Percentiles rank a stretch among this genome's conserved stretches.
Conservation (phyloP, 331 rosid species). For the Pyracantha coccinea region DNA sequence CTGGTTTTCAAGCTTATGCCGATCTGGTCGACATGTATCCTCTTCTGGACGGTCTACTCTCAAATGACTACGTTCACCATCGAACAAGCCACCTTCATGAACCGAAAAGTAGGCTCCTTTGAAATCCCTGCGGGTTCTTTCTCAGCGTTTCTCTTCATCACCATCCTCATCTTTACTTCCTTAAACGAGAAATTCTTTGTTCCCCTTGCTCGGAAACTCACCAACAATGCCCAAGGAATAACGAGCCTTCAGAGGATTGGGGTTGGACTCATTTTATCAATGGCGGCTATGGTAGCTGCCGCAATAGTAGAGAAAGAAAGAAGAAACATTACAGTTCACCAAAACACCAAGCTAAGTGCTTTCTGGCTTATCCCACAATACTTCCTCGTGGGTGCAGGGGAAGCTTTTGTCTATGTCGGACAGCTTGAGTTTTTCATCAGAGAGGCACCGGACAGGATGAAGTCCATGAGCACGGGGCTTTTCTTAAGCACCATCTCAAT, state of each 20-base stretch:
- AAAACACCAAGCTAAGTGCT: slow-evolving; percentile 41
- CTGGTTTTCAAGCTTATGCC: slow-evolving; percentile 80
- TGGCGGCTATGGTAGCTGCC: slow-evolving; percentile 58
- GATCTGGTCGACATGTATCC: slow-evolving; percentile 91
- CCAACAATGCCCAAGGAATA: slow-evolving; percentile 64
- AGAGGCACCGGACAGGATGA: slow-evolving; percentile 95
- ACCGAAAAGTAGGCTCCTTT: slow-evolving; percentile 47
- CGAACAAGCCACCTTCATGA: slow-evolving; percentile 94
- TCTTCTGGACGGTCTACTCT: slow-evolving; percentile 90
- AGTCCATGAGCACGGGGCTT: slow-evolving; percentile 95
- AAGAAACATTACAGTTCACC: slow-evolving; percentile 25
- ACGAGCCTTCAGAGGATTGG: slow-evolving; percentile 95
- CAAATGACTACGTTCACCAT: slow-evolving; percentile 90
- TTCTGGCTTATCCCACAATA: slow-evolving; percentile 98
- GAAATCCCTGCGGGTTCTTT: slow-evolving; percentile 70
- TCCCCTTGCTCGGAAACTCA: slow-evolving; percentile 70
- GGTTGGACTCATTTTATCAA: slow-evolving; percentile 68
- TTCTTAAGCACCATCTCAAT: slow-evolving; percentile 76
- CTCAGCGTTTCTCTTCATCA: slow-evolving; percentile 61
- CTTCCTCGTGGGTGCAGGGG: slow-evolving; percentile 89
- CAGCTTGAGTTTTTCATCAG: slow-evolving; percentile 92
- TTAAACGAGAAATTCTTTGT: slow-evolving; percentile 66
- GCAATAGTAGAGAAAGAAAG: slow-evolving; percentile 66
- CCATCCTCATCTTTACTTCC: slow-evolving; percentile 79
- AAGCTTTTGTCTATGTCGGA: slow-evolving; percentile 89